Evolutionary conservation across 108 stramenopile genomes (phyloP), one percentile per base, ranked within the genome.

Genomic region (Parietichytrium sp.): DNA sequence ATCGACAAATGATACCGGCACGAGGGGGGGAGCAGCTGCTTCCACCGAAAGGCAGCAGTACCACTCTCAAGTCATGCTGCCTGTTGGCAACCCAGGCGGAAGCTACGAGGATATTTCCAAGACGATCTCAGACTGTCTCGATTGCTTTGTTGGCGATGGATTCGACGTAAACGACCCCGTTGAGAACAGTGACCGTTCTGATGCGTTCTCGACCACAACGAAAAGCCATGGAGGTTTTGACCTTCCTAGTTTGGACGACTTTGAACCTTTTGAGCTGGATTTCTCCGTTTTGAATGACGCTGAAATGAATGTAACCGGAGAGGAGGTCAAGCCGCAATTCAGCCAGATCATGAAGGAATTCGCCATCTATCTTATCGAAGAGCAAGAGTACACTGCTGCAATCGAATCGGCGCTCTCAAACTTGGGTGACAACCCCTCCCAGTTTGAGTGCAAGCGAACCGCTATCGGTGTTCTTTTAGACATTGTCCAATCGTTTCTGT

Each of bases 341-440:
- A 42, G 36, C 38, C 38, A 72, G 2, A 72, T 72, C 61, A 72
- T 72, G 61, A 72, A 72, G 61, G 61, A 72, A 33, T 72, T 72
- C 45, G 29, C 61, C 61, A 45, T 45, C 33, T 72, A 45, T 45
- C 61, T 72, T 3, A 72, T 72, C 20, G 61, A 72, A 13, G 61
- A 72, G 61, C 61, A 72, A 25, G 61, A 72, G 38, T 72, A 45
- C 1, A 72, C 61, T 42, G 36, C 61, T 7, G 45, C 61, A n/a
- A 72, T 72, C 3, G 45, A 72, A 42, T 38, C 29, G 0, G 61
- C 61, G 13, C 61, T 72, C 42, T 72, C 61, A 12, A 45, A 33
- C 20, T 42, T 72, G 7, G n/a, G n/a, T n/a, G n/a, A n/a, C n/a
- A n/a, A n/a, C n/a, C n/a, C n/a, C n/a, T n/a, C n/a, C n/a, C n/a